Evolutionary conservation across 306 rosid genomes (phyloP).

Genomic region (Prunus mume): DNA sequence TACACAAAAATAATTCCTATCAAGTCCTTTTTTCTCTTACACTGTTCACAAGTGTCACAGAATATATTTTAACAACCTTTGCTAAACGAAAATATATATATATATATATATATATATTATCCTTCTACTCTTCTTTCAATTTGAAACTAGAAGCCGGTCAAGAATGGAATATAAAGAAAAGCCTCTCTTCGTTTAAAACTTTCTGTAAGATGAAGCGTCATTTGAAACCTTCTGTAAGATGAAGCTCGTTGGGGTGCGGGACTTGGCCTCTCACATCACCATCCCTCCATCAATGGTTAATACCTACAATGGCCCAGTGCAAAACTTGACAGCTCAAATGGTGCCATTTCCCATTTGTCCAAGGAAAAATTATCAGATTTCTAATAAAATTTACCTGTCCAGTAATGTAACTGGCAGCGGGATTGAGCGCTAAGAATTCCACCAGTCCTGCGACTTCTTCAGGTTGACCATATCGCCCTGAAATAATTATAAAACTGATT

Average conservation of each 20-base stretch:
- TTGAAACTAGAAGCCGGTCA: neutral
- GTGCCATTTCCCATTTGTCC: neutral
- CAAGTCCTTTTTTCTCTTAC: neutral
- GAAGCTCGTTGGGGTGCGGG: neutral
- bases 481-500: conserved; percentile 19
- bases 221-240: neutral
- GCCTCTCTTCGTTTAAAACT: neutral
- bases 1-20: neutral
- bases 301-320: conserved; percentile 43
- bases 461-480: conserved; percentile 93
- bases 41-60: neutral
- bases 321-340: neutral
- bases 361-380: neutral
- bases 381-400: conserved; percentile 55
- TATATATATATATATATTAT: too few species aligned
- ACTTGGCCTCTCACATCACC: conserved; percentile 57
- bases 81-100: too few species aligned
- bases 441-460: conserved; percentile 98
- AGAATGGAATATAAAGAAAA: neutral
- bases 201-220: neutral
- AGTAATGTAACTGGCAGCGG: conserved; percentile 85
- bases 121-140: neutral
- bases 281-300: conserved; percentile 91
- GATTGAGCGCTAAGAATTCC: conserved; percentile 85
- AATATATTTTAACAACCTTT: neutral